Percentiles rank a stretch among this genome's conserved stretches.
Evolutionary conservation across 1,139 yeast genomes (phyloP).

Genomic region (Nakaseomyces glabratus): DNA sequence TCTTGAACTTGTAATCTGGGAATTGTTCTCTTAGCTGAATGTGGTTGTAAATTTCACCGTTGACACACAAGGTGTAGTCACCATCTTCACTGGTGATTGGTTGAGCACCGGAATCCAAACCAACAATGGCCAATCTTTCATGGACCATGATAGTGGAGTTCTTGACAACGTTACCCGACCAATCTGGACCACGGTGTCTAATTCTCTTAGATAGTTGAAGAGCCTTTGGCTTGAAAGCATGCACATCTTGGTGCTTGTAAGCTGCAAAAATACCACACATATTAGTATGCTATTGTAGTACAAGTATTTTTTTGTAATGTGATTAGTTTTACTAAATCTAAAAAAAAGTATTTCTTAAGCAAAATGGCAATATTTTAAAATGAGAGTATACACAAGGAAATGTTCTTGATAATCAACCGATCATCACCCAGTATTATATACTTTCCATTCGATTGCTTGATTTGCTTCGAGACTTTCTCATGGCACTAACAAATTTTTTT

Average conservation of each 20-base stretch:
- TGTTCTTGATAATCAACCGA: no score
- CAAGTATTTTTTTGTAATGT: no score
- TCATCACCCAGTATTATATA: no score
- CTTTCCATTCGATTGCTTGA: no score
- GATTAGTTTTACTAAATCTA: no score
- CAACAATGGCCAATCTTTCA: constrained; percentile 94
- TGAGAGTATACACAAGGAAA: no score
- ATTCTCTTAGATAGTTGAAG: constrained; percentile 82
- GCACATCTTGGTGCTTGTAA: constrained; percentile 69
- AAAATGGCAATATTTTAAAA: no score
- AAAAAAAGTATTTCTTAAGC: no score
- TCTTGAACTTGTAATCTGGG: constrained; percentile 64
- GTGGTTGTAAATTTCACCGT: constrained; percentile 98
- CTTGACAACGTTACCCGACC: constrained; percentile 83
- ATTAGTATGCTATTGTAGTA: no score
- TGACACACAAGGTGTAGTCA: constrained; percentile 68
- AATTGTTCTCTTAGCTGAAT: constrained; percentile 74
- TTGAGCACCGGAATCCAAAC: constrained; percentile 95
- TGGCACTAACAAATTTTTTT: no score
- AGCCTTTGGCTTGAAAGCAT: constrained; percentile 77
- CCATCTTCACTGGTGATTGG: constrained; percentile 82
- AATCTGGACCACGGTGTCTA: constrained; percentile 98
- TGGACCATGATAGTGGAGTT: constrained; percentile 79
- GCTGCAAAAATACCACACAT: constrained; percentile 99
- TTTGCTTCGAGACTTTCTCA: no score